Evolutionary conservation across 2,329 filamentous ascomycete species (phyloP).

Genomic region (Trichophyton simii): DNA sequence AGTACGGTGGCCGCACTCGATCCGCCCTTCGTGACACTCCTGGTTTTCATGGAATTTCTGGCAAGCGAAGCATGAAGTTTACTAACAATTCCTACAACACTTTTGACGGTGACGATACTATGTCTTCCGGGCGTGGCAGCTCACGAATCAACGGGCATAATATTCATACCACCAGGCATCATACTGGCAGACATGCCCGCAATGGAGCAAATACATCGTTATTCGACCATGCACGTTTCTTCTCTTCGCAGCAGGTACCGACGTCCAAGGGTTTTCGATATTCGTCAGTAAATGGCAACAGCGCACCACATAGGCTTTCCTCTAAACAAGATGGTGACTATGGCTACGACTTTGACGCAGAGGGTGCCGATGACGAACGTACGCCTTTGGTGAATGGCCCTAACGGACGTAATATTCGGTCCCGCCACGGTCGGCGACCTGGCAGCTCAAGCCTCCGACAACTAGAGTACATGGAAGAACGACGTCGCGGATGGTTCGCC

Average conservation of each 20-base stretch:
- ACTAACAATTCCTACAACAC: slow-evolving; percentile 50
- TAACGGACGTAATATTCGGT: slow-evolving; percentile 48
- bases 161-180: slow-evolving; percentile 55
- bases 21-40: slow-evolving; percentile 49
- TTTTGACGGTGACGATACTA: slow-evolving; percentile 53
- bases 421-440: slow-evolving; percentile 43
- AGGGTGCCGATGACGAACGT: slow-evolving; percentile 72
- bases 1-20: slow-evolving; percentile 44
- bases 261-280: slow-evolving; percentile 50
- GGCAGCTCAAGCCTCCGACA: slow-evolving; percentile 50
- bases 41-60: slow-evolving; percentile 47
- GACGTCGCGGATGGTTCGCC: slow-evolving; percentile 51
- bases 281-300: slow-evolving; percentile 40
- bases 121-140: slow-evolving; percentile 49
- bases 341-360: slow-evolving; percentile 70
- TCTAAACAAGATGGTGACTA: slow-evolving; percentile 50
- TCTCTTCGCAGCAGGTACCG: slow-evolving; percentile 34
- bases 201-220: slow-evolving; percentile 55
- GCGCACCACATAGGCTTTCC: slow-evolving; percentile 39
- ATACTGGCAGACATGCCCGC: slow-evolving; percentile 68
- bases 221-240: slow-evolving; percentile 67
- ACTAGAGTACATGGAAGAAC: slow-evolving; percentile 60
- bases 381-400: slow-evolving; percentile 61
- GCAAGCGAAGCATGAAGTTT: slow-evolving; percentile 95
- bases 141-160: slow-evolving; percentile 51